Conservation (phyloP, 2,329 filamentous ascomycete species). For the Fusarium metavorans region DNA sequence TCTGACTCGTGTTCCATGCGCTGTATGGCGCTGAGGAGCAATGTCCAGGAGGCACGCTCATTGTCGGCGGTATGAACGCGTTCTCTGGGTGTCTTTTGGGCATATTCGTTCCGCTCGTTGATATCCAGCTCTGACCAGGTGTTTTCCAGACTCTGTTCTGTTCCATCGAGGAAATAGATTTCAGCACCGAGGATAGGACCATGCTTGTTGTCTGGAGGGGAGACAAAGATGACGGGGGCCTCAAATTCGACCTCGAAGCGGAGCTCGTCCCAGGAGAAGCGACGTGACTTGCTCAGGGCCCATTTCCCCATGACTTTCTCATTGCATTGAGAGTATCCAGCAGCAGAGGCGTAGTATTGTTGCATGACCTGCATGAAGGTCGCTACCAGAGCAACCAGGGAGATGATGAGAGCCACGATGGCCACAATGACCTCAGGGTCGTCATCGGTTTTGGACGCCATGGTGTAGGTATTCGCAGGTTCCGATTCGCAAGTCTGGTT, state of each 20-base stretch:
- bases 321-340: conserved; percentile 62
- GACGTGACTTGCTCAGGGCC: conserved; percentile 55
- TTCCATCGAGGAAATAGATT: conserved; percentile 56
- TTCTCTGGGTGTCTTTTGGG: conserved; percentile 44
- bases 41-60: conserved; percentile 67
- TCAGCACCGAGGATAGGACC: conserved; percentile 49
- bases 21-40: conserved; percentile 63
- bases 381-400: conserved; percentile 59
- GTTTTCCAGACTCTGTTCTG: conserved; percentile 48
- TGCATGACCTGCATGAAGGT: conserved; percentile 62
- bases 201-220: conserved; percentile 53
- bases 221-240: conserved; percentile 64
- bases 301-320: conserved; percentile 62
- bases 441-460: conserved; percentile 21
- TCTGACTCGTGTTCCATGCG: conserved; percentile 61
- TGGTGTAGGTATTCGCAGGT: conserved; percentile 10
- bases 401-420: conserved; percentile 59
- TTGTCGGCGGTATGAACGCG: conserved; percentile 67
- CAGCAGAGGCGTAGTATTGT: conserved; percentile 63
- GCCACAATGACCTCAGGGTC: conserved; percentile 54
- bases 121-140: conserved; percentile 51
- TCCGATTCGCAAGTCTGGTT: conserved; percentile 10
- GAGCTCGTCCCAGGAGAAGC: conserved; percentile 57
- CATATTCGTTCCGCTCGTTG: conserved; percentile 45
- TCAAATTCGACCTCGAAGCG: conserved; percentile 64